Evolutionary conservation across 306 rosid species (phyloP).

Genomic region (Hylodesmum podocarpum): DNA sequence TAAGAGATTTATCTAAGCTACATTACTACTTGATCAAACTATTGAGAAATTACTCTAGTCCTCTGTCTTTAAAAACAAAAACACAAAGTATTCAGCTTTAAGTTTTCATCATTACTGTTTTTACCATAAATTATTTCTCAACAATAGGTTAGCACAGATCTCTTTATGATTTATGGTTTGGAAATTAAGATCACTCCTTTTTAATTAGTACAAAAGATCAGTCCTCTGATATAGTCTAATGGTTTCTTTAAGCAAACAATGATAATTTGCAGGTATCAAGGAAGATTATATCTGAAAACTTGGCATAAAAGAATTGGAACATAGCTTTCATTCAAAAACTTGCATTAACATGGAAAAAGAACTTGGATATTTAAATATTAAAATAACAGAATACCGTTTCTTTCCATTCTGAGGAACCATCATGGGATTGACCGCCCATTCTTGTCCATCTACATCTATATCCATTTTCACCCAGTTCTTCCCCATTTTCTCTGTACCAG

Average conservation of each 20-base stretch:
- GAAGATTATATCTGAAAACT: background rate
- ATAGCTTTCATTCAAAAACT: slow-evolving; percentile 19
- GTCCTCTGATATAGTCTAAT: background rate
- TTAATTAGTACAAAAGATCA: background rate
- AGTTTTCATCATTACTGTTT: background rate
- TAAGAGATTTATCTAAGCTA: slow-evolving; percentile 17
- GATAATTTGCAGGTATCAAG: background rate
- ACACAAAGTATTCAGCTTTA: background rate
- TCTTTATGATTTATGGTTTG: slow-evolving; percentile 1
- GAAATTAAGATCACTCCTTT: slow-evolving; percentile 20
- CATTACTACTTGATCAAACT: background rate
- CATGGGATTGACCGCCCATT: slow-evolving; percentile 87
- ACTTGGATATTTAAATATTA: slow-evolving; percentile 6
- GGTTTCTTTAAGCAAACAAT: slow-evolving; percentile 12
- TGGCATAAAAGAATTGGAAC: slow-evolving; percentile 1
- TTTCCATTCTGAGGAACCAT: slow-evolving; percentile 87
- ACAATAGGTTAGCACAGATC: background rate
- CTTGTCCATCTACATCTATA: slow-evolving; percentile 98
- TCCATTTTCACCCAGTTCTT: slow-evolving; percentile 85
- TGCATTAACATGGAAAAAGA: slow-evolving; percentile 1
- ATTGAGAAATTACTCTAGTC: background rate
- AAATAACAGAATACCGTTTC: slow-evolving; percentile 70
- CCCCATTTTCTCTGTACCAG: slow-evolving; percentile 89
- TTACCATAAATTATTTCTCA: slow-evolving; percentile 7
- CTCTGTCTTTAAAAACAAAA: background rate